A percentile compares a stretch with the other conserved stretches of the same genome.
Evolutionary conservation across 495 filamentous ascomycete species (phyloP).

Genomic region (Lasiosphaeriaceae sp.): DNA sequence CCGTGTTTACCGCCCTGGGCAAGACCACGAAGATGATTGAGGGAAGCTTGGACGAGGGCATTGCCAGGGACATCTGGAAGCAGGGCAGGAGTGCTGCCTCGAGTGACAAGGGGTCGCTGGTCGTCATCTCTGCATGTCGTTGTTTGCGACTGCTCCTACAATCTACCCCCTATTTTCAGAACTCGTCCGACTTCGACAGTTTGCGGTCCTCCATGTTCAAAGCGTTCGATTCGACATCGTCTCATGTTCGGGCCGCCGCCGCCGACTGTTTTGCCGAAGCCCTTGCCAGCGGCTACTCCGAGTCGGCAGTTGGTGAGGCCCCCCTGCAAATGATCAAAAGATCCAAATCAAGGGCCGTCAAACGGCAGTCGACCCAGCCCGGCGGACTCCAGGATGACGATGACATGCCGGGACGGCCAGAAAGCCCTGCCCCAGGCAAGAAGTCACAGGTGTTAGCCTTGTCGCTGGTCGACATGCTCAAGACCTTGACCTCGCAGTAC

Average conservation of each 20-base stretch:
- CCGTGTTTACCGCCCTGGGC: conserved; percentile 73
- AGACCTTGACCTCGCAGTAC: conserved; percentile 79
- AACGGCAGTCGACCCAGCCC: conserved; percentile 57
- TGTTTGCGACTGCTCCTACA: conserved; percentile 72
- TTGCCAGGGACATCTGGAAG: conserved; percentile 93
- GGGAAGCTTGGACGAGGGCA: conserved; percentile 73
- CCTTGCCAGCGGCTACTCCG: conserved; percentile 76
- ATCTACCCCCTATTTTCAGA: conserved; percentile 76
- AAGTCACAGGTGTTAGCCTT: conserved; percentile 69
- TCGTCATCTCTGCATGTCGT: conserved; percentile 73
- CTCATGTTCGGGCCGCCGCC: conserved; percentile 76
- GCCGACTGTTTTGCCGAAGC: conserved; percentile 77
- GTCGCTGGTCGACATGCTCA: conserved; percentile 73
- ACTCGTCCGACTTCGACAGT: conserved; percentile 86
- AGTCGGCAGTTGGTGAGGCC: conserved; percentile 49
- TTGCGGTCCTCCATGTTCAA: conserved; percentile 78
- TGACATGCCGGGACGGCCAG: conserved; percentile 68
- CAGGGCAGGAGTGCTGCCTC: conserved; percentile 72
- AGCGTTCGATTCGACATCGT: conserved; percentile 71
- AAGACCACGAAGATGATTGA: conserved; percentile 71
- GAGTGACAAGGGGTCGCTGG: conserved; percentile 76
- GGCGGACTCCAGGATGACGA: conserved; percentile 60
- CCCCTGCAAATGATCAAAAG: conserved; percentile 65
- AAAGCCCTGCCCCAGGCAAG: conserved; percentile 64
- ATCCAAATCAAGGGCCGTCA: conserved; percentile 64